Evolutionary conservation across 768 basidiomycete species (phyloP).

Genomic region (Boletales sp.): DNA sequence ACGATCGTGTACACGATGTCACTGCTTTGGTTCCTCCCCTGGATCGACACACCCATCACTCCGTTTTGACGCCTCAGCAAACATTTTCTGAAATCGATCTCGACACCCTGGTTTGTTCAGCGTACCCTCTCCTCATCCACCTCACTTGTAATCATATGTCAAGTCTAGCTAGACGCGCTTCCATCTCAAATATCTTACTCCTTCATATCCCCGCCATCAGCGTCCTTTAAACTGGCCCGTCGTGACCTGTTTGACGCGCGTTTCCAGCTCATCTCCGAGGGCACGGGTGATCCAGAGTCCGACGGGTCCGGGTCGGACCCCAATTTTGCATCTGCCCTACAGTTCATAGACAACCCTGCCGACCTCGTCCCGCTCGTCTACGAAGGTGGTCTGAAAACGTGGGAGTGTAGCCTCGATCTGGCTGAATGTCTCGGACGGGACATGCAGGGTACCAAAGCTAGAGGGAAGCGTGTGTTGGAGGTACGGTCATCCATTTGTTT

Average conservation of each 20-base stretch:
- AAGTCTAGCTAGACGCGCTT: slow-evolving; percentile 58
- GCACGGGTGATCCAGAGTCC: slow-evolving; percentile 30
- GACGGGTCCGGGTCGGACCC: background rate
- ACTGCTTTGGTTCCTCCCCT: slow-evolving; percentile 5
- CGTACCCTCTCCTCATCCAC: background rate
- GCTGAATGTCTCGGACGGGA: slow-evolving; percentile 57
- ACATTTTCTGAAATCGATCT: slow-evolving; percentile 29
- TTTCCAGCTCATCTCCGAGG: slow-evolving; percentile 83
- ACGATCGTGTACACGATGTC: slow-evolving; percentile 38
- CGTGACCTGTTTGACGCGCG: slow-evolving; percentile 94
- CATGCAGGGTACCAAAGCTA: slow-evolving; percentile 19
- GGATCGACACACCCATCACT: slow-evolving; percentile 6
- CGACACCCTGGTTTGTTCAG: slow-evolving; percentile 28
- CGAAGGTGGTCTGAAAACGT: slow-evolving; percentile 96
- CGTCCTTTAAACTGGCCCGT: slow-evolving; percentile 51
- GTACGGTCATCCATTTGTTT: slow-evolving; percentile 32
- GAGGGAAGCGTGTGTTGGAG: slow-evolving; percentile 67
- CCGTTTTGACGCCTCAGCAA: background rate
- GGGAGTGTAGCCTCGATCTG: slow-evolving; percentile 93
- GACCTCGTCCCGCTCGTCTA: slow-evolving; percentile 92
- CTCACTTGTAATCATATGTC: slow-evolving; percentile 8
- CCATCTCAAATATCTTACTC: slow-evolving; percentile 81
- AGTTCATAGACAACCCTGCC: slow-evolving; percentile 76
- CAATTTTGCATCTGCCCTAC: slow-evolving; percentile 36
- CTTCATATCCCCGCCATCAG: slow-evolving; percentile 49